Evolutionary conservation across 2,329 filamentous ascomycete genomes (phyloP).

Genomic region (Aspergillus sergii): DNA sequence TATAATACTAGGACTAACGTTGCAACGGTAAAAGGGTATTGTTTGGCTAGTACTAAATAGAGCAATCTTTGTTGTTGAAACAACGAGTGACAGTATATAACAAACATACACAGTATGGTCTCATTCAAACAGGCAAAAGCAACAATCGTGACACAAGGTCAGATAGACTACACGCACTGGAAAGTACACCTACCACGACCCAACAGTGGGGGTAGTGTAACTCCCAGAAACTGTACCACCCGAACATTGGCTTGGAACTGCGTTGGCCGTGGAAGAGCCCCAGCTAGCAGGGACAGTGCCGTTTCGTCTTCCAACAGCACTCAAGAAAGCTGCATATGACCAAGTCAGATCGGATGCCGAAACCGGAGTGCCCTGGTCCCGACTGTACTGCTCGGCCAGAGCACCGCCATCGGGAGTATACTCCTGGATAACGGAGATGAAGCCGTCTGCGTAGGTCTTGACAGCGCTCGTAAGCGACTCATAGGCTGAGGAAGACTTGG

Average conservation of each 20-base stretch:
- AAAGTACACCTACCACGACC: slow-evolving; percentile 9
- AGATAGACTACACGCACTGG: background rate
- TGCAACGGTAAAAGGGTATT: background rate
- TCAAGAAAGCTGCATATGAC: slow-evolving; percentile 26
- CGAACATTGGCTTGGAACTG: slow-evolving; percentile 12
- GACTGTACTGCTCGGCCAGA: slow-evolving; percentile 42
- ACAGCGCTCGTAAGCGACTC: slow-evolving; percentile 60
- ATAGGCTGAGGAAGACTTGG: slow-evolving; percentile 56
- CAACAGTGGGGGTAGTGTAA: slow-evolving; percentile 11
- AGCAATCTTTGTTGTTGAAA: background rate
- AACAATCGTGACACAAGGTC: background rate
- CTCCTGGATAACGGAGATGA: slow-evolving; percentile 46
- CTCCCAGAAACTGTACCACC: slow-evolving; percentile 11
- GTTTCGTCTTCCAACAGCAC: slow-evolving; percentile 18
- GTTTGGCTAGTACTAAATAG: background rate
- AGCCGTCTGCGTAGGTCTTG: slow-evolving; percentile 62
- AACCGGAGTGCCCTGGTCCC: slow-evolving; percentile 16
- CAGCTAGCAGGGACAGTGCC: slow-evolving; percentile 23
- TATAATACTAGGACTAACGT: too few relatives aligned
- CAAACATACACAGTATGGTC: too few relatives aligned
- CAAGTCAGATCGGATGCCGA: slow-evolving; percentile 25
- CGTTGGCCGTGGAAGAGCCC: slow-evolving; percentile 17
- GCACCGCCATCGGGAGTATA: slow-evolving; percentile 24
- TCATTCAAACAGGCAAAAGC: background rate
- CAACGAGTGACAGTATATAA: background rate